Evolutionary conservation across 2,329 filamentous ascomycete genomes (phyloP), one percentile per base, ranked within the genome.

Genomic region (Oidium heveae): DNA sequence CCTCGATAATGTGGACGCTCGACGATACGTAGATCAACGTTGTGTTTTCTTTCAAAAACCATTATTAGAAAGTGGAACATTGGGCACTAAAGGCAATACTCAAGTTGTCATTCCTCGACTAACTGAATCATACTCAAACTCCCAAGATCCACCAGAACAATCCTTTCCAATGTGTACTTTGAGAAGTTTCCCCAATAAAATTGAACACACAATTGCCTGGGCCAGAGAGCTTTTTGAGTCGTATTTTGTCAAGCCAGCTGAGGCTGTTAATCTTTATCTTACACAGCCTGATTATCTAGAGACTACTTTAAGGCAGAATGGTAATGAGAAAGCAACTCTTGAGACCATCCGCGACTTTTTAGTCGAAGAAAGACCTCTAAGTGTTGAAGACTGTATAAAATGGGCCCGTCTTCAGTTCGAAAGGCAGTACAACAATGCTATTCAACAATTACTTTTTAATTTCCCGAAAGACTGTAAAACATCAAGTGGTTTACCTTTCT

Each of bases 121-220:
- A 59, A 96, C 91, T 0, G 93, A 98, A 68, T 96, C 91, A 0
- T 98, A 98, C 71, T 95, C 91, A 0, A 86, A 82, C 63, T 96
- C 91, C 20, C 89, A 95, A 66, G 93, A 98, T 66, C 91, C 91
- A 0, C 91, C 91, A 0, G 93, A 98, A 74, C 87, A 95, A 71
- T 94, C 91, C 0, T 96, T 98, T 75, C 91, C 91, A 0, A 96
- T 96, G 88, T 98, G 91, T 68, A 96, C 91, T 5, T 75, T 98
- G 58, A 80, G 86, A 65, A 95, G 88, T 68, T 98, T 98, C 74
- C 91, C 91, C 56, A 98, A 98, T 74, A 83, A 83, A 63, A 98
- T 98, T 63, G 88, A 98, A 70, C 91, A 98, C 68, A 96, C 91
- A 0, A 98, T 98, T 66, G 91, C 91, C 2, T 98, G 91, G 91